phyloP scores from a whole-genome alignment of 2,329 filamentous ascomycete genomes.

The Clonostachys solani region DNA sequence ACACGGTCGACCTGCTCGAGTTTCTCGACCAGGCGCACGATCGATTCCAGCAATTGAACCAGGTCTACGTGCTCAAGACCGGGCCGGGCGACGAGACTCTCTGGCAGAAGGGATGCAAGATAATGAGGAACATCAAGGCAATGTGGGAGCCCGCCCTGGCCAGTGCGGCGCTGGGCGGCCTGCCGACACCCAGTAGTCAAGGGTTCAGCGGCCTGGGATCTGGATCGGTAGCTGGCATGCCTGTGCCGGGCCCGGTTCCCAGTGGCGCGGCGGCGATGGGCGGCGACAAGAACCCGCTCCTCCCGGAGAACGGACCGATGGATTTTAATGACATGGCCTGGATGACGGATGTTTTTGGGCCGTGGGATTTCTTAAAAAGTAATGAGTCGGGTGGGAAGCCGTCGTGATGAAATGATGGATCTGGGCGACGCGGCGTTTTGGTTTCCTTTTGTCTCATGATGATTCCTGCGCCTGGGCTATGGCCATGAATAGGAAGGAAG shows the following conservation, averaged over 20 bases:
- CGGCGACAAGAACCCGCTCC: slow-evolving; percentile 1
- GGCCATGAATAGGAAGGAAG: too few species aligned
- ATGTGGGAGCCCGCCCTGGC: slow-evolving; percentile 28
- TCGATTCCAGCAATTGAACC: slow-evolving; percentile 17
- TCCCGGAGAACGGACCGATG: slow-evolving; percentile 3
- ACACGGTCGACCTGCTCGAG: slow-evolving; percentile 25
- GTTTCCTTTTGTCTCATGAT: too few species aligned
- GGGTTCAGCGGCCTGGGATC: background rate
- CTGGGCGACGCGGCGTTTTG: too few species aligned
- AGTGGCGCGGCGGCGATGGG: background rate
- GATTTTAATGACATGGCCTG: slow-evolving; percentile 27
- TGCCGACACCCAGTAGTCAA: slow-evolving; percentile 19
- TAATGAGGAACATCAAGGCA: slow-evolving; percentile 23
- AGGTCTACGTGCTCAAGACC: slow-evolving; percentile 17
- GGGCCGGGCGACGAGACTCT: slow-evolving; percentile 16
- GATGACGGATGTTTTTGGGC: slow-evolving; percentile 31
- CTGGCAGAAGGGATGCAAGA: slow-evolving; percentile 25
- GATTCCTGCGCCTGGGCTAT: too few species aligned
- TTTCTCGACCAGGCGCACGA: slow-evolving; percentile 26
- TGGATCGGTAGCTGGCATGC: too few species aligned
- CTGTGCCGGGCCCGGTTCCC: background rate
- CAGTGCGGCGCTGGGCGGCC: slow-evolving; percentile 8
- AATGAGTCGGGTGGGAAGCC: background rate
- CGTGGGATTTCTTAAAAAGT: slow-evolving; percentile 23
- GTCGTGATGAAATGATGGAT: too few species aligned